These are phyloP conservation scores for Zhuliangozyma parablackwelliae DNA, from an alignment of 1,139 yeast genomes.

Conservation along the genomic window DNA sequence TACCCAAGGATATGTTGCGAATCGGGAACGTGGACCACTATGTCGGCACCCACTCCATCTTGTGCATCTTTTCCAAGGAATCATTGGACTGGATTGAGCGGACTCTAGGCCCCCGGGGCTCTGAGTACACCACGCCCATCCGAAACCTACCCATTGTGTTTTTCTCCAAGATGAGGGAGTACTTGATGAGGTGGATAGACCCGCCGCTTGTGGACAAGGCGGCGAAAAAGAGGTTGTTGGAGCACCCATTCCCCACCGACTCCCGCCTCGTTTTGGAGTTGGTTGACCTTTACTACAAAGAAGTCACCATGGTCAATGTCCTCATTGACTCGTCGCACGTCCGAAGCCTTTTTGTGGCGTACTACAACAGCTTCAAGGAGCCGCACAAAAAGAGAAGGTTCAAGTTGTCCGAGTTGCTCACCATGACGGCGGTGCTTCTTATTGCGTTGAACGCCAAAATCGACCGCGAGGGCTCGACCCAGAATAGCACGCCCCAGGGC, in stretches of 20 bases:
- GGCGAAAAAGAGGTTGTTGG: conserved; percentile 16
- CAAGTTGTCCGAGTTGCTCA: conserved; percentile 27
- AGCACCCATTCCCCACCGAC: conserved; percentile 27
- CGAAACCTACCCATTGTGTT: conserved; percentile 27
- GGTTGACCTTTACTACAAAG: conserved; percentile 16
- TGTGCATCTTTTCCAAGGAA: conserved; percentile 33
- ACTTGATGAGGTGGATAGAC: conserved; percentile 30
- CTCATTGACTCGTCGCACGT: conserved; percentile 16
- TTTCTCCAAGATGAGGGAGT: conserved; percentile 15
- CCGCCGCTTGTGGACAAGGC: conserved; percentile 24
- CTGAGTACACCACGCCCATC: conserved; percentile 23
- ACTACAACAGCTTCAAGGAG: conserved; percentile 13
- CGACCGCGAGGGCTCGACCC: conserved; percentile 10
- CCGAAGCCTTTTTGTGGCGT: conserved; percentile 17
- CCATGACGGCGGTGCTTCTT: conserved; percentile 29
- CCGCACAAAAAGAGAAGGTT: conserved; percentile 10
- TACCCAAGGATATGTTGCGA: conserved; percentile 1
- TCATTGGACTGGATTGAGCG: conserved; percentile 32
- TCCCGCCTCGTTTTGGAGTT: conserved; percentile 18
- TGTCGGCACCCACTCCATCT: conserved; percentile 37
- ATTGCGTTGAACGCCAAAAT: conserved; percentile 20
- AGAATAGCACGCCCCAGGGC: conserved; percentile 1
- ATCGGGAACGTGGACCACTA: conserved; percentile 16
- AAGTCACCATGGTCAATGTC: conserved; percentile 12
- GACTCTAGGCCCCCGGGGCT: conserved; percentile 21